A percentile compares a stretch with the other conserved stretches of the same genome.
These are phyloP conservation scores for Saccharomyces jurei DNA, from an alignment of 805 yeast genomes.

Conservation along the genomic window DNA sequence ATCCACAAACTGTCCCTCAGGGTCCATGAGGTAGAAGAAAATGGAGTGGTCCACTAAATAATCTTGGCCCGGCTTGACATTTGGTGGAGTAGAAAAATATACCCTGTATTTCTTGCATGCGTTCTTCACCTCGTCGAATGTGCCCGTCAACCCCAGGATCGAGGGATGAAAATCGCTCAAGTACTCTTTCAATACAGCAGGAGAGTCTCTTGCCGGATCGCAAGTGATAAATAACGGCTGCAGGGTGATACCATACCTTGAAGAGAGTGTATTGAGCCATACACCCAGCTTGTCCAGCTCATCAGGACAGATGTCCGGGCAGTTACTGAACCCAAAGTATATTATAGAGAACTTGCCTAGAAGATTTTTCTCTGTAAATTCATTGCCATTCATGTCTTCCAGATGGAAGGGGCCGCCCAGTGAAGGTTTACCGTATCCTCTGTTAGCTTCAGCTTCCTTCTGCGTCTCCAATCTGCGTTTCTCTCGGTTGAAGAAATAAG, in stretches of 20 bases:
- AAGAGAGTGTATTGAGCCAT: slow-evolving; percentile 53
- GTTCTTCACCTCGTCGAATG: slow-evolving; percentile 74
- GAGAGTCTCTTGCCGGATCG: slow-evolving; percentile 92
- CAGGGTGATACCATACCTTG: slow-evolving; percentile 47
- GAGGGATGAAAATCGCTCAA: slow-evolving; percentile 83
- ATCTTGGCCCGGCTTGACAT: slow-evolving; percentile 91
- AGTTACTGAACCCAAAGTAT: slow-evolving; percentile 95
- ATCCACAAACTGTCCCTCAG: slow-evolving; percentile 93
- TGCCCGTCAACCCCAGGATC: slow-evolving; percentile 86
- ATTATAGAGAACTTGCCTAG: slow-evolving; percentile 71
- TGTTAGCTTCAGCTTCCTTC: slow-evolving; percentile 73
- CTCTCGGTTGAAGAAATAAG: slow-evolving; percentile 65
- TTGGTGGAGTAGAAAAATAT: slow-evolving; percentile 93
- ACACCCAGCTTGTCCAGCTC: slow-evolving; percentile 86
- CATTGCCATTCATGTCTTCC: slow-evolving; percentile 59
- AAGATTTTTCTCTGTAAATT: slow-evolving; percentile 71
- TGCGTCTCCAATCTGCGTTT: slow-evolving; percentile 67
- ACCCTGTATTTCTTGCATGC: slow-evolving; percentile 88
- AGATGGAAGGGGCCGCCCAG: slow-evolving; percentile 87
- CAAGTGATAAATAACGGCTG: slow-evolving; percentile 92
- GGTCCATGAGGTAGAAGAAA: slow-evolving; percentile 94
- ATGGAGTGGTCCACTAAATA: slow-evolving; percentile 95
- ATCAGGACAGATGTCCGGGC: slow-evolving; percentile 98
- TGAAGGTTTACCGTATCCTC: slow-evolving; percentile 85
- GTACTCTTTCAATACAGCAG: slow-evolving; percentile 76